Base-by-base conservation (phyloP, 768 basidiomycete species). In the Holtermanniella nyarrowii region DNA sequence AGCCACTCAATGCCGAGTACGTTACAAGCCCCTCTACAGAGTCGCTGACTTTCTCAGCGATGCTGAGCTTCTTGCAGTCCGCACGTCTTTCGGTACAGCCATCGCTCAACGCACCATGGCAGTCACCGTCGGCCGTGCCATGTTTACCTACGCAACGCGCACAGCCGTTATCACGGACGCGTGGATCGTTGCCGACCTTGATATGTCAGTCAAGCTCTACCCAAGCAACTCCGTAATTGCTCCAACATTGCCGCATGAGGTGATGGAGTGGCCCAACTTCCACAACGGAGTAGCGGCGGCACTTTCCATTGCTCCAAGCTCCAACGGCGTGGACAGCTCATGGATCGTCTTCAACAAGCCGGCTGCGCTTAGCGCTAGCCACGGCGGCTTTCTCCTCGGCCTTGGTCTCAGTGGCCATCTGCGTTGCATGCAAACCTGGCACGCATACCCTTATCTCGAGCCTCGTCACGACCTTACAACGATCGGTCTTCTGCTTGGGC, bases 331-430 rank as follows among this genome's bases (percentile, higher is more conserved):
- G 41, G 88, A 95, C 66, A 87, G 86, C 62, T 88, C 89, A 0
- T 96, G 91, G 88, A 71, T 75, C 54, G 89, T 95, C 48, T 96
- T 91, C 77, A 93, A 97, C 72, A 87, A 86, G 61, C 93, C 95
- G 0, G 78, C 82, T 0, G 86, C 91, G 42, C 78, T 91, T 48
- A 90, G 86, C 3, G 82, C 91, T 0, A 84, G 89, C 63, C 95
- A 97, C 65, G 95, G 90, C n/a, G 95, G 95, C 1, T 90, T 96
- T 74, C 76, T 99, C 41, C 81, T 88, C 39, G 95, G 88, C 14
- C 78, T 99, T 7, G 95, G 95, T 0, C 75, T 99, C 21, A 86
- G 83, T 1, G 95, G 95, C 0, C 91, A 96, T 67, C 76, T 97
- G 55, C 81, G 82, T 57, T 82, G 83, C 53, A 82, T 99, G 80